Base-by-base conservation (phyloP, 2,329 filamentous ascomycete genomes). In the Colletotrichum siamense region DNA sequence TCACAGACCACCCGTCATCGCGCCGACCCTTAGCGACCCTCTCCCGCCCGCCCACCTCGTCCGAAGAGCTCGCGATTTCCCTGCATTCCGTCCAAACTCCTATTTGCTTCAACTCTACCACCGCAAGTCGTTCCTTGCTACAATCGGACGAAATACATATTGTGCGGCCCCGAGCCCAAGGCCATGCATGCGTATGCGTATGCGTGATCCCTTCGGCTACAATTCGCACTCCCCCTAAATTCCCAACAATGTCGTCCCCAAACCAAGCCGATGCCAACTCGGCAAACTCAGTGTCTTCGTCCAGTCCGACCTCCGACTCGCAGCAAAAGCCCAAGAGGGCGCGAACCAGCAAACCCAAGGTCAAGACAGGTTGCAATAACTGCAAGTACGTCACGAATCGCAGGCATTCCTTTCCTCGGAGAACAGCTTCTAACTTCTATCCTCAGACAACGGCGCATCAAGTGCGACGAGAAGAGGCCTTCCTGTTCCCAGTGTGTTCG, bases 291-390 rank as follows among this genome's bases (percentile, higher is more conserved):
- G 59, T 69, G 7, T 44, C 74, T 24, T 73, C 71, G 12, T 59
- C 75, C 28, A 77, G 71, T 15, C 63, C 74, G 39, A 26, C 71
- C 62, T 69, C 78, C 30, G 79, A 78, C 65, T 70, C 69, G 30
- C 73, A 77, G 28, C 81, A 80, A 64, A 83, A 82, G 59, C 81
- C 81, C 44, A 90, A 87, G 80, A 86, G 89, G 69, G 85, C 85
- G 16, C 86, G 90, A 71, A 88, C 86, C 32, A 92, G 90, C 81
- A 89, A 87, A 78, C 89, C 90, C 16, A 93, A 93, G 81, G 92
- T 93, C 78, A 93, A 92, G 85, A 93, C 92, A 2, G 92, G 92
- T 55, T 94, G 92, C 83, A 88, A 87, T 79, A 92, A 91, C 82
- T 94, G 92, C 92, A 94, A 94, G 92, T 93, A 87, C 82, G 92